These are phyloP conservation scores for Phalaenopsis equestris DNA, from an alignment of 106 monocot genomes.

Conservation along the genomic window DNA sequence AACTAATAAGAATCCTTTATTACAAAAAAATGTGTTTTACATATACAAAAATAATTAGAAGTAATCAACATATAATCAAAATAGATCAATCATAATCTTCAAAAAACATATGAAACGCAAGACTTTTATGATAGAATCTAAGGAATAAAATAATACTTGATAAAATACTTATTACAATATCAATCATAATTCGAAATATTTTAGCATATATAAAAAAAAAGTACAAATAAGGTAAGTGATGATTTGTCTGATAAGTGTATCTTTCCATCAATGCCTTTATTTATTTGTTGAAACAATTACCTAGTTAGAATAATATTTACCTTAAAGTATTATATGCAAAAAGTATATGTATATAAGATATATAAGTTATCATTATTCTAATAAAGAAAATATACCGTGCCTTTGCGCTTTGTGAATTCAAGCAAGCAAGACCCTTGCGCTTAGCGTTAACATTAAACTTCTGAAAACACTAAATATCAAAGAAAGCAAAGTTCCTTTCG, in stretches of 20 bases:
- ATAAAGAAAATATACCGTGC: neutral
- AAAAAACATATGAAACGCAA: too few relatives aligned
- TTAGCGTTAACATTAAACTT: neutral
- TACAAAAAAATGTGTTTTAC: too few relatives aligned
- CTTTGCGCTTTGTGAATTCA: neutral
- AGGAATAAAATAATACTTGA: too few relatives aligned
- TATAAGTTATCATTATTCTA: neutral
- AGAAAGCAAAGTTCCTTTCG: neutral
- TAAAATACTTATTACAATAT: too few relatives aligned
- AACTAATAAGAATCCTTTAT: too few relatives aligned
- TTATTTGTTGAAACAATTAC: neutral
- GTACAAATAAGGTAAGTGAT: neutral
- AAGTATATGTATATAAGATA: neutral
- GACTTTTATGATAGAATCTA: too few relatives aligned
- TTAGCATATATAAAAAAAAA: neutral
- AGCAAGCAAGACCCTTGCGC: neutral
- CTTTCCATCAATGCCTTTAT: neutral
- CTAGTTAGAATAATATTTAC: neutral
- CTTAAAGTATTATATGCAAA: slow-evolving; percentile 3
- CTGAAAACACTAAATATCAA: neutral
- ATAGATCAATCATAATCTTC: too few relatives aligned
- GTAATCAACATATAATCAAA: too few relatives aligned
- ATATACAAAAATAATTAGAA: too few relatives aligned
- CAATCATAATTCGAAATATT: neutral
- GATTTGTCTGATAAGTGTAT: neutral